Base-by-base conservation (phyloP, 306 rosid genomes). In the Quercus cerris region DNA sequence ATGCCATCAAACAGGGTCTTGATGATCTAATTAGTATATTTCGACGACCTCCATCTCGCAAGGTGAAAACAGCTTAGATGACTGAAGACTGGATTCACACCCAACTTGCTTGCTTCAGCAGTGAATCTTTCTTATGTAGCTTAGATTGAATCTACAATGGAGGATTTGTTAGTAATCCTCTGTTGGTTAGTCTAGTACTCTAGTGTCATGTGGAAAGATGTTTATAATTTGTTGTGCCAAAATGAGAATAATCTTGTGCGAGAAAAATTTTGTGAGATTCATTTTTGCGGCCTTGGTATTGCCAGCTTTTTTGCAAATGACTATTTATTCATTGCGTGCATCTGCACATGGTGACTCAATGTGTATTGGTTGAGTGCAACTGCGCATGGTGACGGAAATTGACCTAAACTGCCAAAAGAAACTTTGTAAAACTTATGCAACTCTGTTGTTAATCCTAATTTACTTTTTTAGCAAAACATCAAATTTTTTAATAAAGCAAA, bases 21-120 rank as follows among this genome's bases (percentile, higher is more conserved):
- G 99, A 96, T 79, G 99, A 96, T 89, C 85, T 96, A 81, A 91
- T 96, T 80, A 91, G 98, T 81, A 75, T 93, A 76, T 96, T 96
- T 82, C 89, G 99, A 77, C 88, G 97, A 78, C 97, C 99, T 64
- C 97, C 99, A n/a, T 89, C 98, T 35, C 87, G 98, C 44, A 96
- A 96, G 85, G 90, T 93, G 84, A 96, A 96, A 88, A 91, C 98
- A 57, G 97, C 97, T 20, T 93, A 86, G 85, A 86, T 56, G 56
- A 74, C 52, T 4, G 9, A 22, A 41, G 49, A 31, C 61, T 38
- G 68, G 61, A 56, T 63, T 30, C 52, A 57, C 56, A 72, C 28
- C 63, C 33, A 55, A 63, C 44, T 33, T 19, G 18, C 52, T 35
- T 67, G 22, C 19, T 25, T 69, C 80, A 54, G 27, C 67, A 59